These are phyloP conservation scores for Austropuccinia psidii DNA, from an alignment of 1,284 basidiomycete species.

Conservation along the genomic window DNA sequence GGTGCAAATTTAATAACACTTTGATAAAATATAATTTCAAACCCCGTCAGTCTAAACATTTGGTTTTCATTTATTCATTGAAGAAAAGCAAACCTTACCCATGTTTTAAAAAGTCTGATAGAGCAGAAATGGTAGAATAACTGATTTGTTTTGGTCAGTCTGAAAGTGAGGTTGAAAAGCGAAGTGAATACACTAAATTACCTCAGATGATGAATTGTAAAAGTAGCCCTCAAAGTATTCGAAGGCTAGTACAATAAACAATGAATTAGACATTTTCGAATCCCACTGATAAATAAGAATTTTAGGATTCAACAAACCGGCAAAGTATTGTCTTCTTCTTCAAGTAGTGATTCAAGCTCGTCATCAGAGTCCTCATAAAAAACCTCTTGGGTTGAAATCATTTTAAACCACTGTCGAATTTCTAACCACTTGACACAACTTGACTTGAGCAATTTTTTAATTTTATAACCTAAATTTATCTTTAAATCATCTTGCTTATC, in stretches of 20 bases:
- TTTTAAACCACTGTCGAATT: not conserved
- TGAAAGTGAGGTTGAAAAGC: not conserved
- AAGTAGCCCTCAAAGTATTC: not conserved
- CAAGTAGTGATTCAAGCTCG: not conserved
- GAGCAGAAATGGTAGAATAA: not conserved
- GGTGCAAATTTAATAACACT: constrained; percentile 19
- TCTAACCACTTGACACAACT: not conserved
- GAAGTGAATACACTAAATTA: not conserved
- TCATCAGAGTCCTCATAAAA: not conserved
- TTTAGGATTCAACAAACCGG: too few species aligned
- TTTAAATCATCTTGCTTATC: not conserved
- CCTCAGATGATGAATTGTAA: constrained; percentile 4
- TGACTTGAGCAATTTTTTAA: not conserved
- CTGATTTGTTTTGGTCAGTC: not conserved
- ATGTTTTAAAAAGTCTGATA: constrained; percentile 11
- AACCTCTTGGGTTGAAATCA: not conserved
- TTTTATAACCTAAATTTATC: not conserved
- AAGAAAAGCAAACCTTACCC: not conserved
- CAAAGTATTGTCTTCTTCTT: not conserved
- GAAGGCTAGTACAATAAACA: not conserved
- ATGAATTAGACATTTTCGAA: too few species aligned
- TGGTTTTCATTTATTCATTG: not conserved
- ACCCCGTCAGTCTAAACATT: too few species aligned
- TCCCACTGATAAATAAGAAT: too few species aligned
- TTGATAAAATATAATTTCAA: not conserved